Percentiles rank a stretch among this genome's conserved stretches.
Evolutionary conservation across 2,329 filamentous ascomycete genomes (phyloP).

Genomic region (Tolypocladium album): DNA sequence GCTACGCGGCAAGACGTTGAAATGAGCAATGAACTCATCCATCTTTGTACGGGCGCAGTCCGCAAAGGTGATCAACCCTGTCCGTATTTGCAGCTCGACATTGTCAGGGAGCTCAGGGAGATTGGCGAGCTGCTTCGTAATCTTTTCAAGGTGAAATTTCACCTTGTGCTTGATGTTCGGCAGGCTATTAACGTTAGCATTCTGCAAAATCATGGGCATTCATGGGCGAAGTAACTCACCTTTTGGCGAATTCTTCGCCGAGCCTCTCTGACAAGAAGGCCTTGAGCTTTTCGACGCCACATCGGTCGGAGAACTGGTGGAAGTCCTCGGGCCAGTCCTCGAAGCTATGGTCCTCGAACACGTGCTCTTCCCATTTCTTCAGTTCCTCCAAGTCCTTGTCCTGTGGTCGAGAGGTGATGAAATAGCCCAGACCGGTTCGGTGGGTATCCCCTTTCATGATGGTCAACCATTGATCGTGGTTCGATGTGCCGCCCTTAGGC

Average conservation of each 20-base stretch:
- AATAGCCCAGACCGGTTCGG: constrained; percentile 63
- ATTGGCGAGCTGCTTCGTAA: constrained; percentile 41
- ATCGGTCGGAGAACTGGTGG: constrained; percentile 33
- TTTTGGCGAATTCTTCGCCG: constrained; percentile 41
- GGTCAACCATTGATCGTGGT: constrained; percentile 44
- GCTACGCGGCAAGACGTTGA: constrained; percentile 34
- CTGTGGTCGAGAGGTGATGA: constrained; percentile 60
- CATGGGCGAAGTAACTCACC: constrained; percentile 18
- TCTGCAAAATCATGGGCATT: background rate
- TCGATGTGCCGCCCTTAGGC: constrained; percentile 31
- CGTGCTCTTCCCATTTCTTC: constrained; percentile 37
- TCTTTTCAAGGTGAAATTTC: constrained; percentile 32
- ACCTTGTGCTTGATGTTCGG: constrained; percentile 44
- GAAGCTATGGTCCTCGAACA: constrained; percentile 32
- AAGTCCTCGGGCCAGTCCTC: constrained; percentile 39
- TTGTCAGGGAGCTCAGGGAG: constrained; percentile 61
- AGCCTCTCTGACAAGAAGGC: constrained; percentile 41
- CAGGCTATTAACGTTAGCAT: constrained; percentile 24
- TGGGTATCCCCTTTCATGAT: constrained; percentile 55
- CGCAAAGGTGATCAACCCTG: constrained; percentile 48
- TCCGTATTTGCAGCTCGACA: constrained; percentile 53
- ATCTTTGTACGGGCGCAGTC: constrained; percentile 40
- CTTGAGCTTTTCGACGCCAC: constrained; percentile 42
- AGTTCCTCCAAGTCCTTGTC: constrained; percentile 42
- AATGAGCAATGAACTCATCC: constrained; percentile 30